Percentiles rank a stretch among this genome's conserved stretches.
phyloP scores from a whole-genome alignment of 345 rosid species.

The Limnanthes douglasii region DNA sequence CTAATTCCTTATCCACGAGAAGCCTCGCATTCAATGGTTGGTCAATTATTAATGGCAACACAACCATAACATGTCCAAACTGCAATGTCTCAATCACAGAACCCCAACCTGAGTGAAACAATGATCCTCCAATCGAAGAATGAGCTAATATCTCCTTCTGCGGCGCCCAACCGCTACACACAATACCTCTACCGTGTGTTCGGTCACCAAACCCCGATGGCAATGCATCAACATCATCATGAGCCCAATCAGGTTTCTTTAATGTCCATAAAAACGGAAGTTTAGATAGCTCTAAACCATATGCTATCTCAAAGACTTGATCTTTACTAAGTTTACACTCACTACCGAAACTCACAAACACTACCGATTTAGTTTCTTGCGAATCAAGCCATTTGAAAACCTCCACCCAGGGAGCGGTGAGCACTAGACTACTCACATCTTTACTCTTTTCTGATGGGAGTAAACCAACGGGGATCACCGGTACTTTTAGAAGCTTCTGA shows the following conservation, averaged over 20 bases:
- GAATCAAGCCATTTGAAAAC: constrained; percentile 13
- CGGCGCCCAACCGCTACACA: constrained; percentile 9
- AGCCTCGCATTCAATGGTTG: constrained; percentile 10
- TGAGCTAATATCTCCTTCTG: constrained; percentile 3
- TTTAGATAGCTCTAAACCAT: constrained; percentile 13
- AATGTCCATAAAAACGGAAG: constrained; percentile 17
- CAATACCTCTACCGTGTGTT: not conserved
- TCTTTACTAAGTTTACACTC: constrained; percentile 16
- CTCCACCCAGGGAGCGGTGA: constrained; percentile 2
- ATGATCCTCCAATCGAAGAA: constrained; percentile 7
- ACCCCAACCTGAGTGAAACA: constrained; percentile 13
- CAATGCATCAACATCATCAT: not conserved
- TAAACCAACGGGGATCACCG: constrained; percentile 9
- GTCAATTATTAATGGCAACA: constrained; percentile 7
- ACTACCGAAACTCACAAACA: constrained; percentile 25
- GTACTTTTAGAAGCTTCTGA: not conserved
- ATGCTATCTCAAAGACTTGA: constrained; percentile 16
- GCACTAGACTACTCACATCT: not conserved
- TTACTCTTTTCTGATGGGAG: constrained; percentile 6
- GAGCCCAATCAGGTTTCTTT: constrained; percentile 8
- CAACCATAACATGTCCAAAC: constrained; percentile 8
- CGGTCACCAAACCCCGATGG: not conserved
- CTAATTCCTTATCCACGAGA: constrained; percentile 13
- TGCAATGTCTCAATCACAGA: constrained; percentile 10
- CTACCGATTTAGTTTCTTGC: constrained; percentile 14